These are phyloP conservation scores for Escallonia herrerae DNA, from an alignment of 129 eudicot genomes.

Conservation along the genomic window DNA sequence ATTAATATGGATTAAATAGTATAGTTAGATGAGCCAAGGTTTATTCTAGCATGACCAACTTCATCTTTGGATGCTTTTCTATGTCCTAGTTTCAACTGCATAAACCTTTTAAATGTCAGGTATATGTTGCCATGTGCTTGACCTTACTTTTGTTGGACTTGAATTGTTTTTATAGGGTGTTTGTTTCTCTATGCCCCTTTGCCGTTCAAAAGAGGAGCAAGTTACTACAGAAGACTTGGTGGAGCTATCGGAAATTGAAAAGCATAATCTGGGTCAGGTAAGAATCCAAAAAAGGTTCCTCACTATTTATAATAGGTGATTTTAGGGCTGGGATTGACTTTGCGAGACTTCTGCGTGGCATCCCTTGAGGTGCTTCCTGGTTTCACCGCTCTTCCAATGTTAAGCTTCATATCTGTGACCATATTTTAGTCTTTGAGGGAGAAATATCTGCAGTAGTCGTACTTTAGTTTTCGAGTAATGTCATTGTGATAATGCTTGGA, in stretches of 20 bases:
- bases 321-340: conserved; percentile 8
- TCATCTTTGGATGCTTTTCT: not conserved
- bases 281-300: conserved; percentile 4
- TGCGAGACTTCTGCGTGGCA: not conserved
- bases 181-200: conserved; percentile 75
- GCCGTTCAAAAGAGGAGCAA: conserved; percentile 65
- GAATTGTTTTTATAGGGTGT: conserved; percentile 38
- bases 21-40: no score
- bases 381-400: no score
- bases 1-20: no score
- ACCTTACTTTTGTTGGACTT: not conserved
- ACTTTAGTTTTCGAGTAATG: no score
- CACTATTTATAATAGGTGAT: not conserved
- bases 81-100: not conserved
- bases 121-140: not conserved
- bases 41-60: no score
- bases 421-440: no score
- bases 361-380: not conserved
- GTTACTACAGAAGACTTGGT: conserved; percentile 68
- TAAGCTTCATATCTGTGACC: no score
- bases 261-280: conserved; percentile 65
- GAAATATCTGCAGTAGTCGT: no score
- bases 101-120: not conserved
- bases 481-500: no score
- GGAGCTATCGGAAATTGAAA: conserved; percentile 83